Base-by-base conservation (phyloP, 2,329 filamentous ascomycete genomes). In the Pseudogymnoascus sp. region DNA sequence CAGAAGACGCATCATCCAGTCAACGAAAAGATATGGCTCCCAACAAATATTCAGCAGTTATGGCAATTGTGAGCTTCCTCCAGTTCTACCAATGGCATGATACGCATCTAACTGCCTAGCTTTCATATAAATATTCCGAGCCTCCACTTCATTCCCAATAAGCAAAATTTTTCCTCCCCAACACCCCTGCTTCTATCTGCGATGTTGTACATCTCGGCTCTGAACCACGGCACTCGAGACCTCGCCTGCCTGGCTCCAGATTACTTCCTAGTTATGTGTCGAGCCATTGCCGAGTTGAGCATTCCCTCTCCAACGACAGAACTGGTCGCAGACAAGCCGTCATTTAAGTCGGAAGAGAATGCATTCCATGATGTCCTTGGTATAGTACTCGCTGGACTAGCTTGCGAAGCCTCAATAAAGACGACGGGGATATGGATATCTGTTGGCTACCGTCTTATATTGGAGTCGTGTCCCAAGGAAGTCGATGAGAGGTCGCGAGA, bases 91-190 rank as follows among this genome's bases (percentile, higher is more conserved):
- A 23, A 23, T n/a, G 10, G 12, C 10, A 21, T 16, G 10, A 12
- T 21, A 7, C 51, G 34, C 62, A 26, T 64, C 42, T 21, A 39
- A 62, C n/a, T 31, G 8, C 51, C 5, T 51, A 78, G 76, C 4
- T 79, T 79, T 60, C 75, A 80, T 63, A 75, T 77, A 34, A 76
- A 73, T 36, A 78, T 79, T 73, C 77, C 76, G 0, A 76, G 76
- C 0, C 67, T 80, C 2, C 78, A 79, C 65, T 80, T 79, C 60
- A 71, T 79, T 10, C 77, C 78, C 0, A 74, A 72, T 18, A 78
- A 76, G 34, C 75, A 77, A 66, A 76, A 71, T 0, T 79, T 78
- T 31, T 78, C 77, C 0, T 72, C 73, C 0, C 78, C 78, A 0
- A 74, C 73, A 12, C 78, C 78, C 1, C 70, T 79, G 1, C 71